Conservation (phyloP, 164 flowering plant genomes). For the Umbellularia californica region DNA sequence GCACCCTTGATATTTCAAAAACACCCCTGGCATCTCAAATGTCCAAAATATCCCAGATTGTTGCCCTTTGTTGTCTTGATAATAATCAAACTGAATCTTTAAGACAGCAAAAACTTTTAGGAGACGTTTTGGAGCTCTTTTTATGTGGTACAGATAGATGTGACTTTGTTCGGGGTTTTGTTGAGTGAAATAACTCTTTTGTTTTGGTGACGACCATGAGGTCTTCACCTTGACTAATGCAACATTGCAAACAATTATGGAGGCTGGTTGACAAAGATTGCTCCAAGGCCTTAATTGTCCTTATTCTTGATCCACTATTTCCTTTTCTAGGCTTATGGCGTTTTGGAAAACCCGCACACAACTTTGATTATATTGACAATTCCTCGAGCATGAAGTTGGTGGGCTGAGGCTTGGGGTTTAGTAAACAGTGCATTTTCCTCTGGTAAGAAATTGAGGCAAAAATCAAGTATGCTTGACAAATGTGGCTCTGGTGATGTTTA, state of each 20-base stretch:
- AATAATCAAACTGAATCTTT: too few relatives aligned
- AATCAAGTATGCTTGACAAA: too few relatives aligned
- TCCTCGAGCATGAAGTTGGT: not conserved
- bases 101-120: too few relatives aligned
- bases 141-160: too few relatives aligned
- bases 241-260: too few relatives aligned
- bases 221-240: too few relatives aligned
- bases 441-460: not conserved
- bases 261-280: too few relatives aligned
- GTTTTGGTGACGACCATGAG: not conserved
- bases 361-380: not conserved
- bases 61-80: not conserved
- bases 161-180: too few relatives aligned
- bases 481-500: not conserved
- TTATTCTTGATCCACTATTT: not conserved
- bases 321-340: not conserved
- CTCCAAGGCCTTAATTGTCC: too few relatives aligned
- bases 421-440: not conserved
- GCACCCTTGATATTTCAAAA: not conserved
- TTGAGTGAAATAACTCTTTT: not conserved
- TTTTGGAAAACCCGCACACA: not conserved
- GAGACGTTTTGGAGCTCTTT: too few relatives aligned
- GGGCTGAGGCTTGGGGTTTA: not conserved
- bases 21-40: slow-evolving; percentile 7
- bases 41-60: not conserved